Base-by-base conservation (phyloP, 1,284 basidiomycete genomes). In the Sanghuangporus baumii region DNA sequence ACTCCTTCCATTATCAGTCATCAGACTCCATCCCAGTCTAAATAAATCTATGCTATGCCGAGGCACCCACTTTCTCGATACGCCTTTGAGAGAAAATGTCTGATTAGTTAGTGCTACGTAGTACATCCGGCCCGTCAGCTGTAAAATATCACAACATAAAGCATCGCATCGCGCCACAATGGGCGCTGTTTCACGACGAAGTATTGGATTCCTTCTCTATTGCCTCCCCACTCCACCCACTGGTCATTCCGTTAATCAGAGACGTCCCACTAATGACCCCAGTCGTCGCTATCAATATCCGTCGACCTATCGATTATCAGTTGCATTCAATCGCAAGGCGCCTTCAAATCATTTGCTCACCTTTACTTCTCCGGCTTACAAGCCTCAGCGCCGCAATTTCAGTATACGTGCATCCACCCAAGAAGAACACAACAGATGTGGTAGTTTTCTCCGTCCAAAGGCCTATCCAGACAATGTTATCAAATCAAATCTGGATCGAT, bases 321-420 rank as follows among this genome's bases (percentile, higher is more conserved):
- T 31, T 69, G 48, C 62, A 51, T 62, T 34, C n/a, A 47, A 69
- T 37, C 69, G 43, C 61, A 18, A n/a, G 26, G 5, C 20, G 2
- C 55, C 63, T 65, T 54, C 51, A 14, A 66, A 31, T 31, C 40
- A 26, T n/a, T 7, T 6, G 74, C 77, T 69, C 68, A 84, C 94
- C 92, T 78, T 83, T 83, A 66, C 88, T 88, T 73, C 94, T 93
- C 68, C 86, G 82, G 64, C 85, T 83, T 73, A 96, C 90, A 89
- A 94, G 97, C 70, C 97, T 81, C 68, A 99, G 74, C 8, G 96
- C 96, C 20, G 96, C 89, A 60, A 99, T 92, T 78, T 99, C 97
- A 6, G 96, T 96, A 70, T 93, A 97, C 6, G 97, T 99, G 73
- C 96, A 96, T 2, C 97, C 97, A 40, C 97, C 97, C n/a, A 99